Conservation (phyloP, 2,329 filamentous ascomycete genomes). For the Zymoseptoria passerinii region DNA sequence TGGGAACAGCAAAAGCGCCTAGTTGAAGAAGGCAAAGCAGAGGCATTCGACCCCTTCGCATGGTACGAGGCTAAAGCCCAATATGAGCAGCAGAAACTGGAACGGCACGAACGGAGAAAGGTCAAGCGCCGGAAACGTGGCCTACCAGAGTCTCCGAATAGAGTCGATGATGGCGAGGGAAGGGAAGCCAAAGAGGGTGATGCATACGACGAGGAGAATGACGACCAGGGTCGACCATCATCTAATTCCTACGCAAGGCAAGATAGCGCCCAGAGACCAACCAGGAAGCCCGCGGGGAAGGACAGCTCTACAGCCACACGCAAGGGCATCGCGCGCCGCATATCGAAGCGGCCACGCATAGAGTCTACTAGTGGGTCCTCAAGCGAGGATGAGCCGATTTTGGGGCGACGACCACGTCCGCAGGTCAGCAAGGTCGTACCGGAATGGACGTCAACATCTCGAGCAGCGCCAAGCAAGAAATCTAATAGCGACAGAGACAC, state of each 20-base stretch:
- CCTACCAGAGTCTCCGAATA: slow-evolving; percentile 5
- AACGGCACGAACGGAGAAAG: slow-evolving; percentile 14
- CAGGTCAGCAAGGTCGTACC: background rate
- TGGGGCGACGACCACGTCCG: background rate
- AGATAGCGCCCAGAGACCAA: background rate
- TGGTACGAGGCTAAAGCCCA: slow-evolving; percentile 13
- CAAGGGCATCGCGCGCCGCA: background rate
- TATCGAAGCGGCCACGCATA: background rate
- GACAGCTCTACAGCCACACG: background rate
- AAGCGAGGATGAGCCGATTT: background rate
- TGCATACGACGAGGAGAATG: slow-evolving; percentile 5
- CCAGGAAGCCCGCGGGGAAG: slow-evolving; percentile 2
- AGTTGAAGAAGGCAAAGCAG: slow-evolving; percentile 10
- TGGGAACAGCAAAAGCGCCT: slow-evolving; percentile 20
- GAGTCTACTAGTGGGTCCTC: background rate
- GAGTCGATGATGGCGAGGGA: slow-evolving; percentile 3
- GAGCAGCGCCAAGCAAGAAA: background rate
- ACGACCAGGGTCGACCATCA: background rate
- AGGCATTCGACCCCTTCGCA: slow-evolving; percentile 18
- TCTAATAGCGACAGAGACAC: background rate
- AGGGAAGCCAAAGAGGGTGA: slow-evolving; percentile 7
- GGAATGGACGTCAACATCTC: background rate
- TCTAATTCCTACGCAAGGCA: background rate
- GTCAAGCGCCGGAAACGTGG: slow-evolving; percentile 20
- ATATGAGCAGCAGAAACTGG: slow-evolving; percentile 5